Conservation (phyloP, 148 eudicot genomes). For the Rhododendron vialii region DNA sequence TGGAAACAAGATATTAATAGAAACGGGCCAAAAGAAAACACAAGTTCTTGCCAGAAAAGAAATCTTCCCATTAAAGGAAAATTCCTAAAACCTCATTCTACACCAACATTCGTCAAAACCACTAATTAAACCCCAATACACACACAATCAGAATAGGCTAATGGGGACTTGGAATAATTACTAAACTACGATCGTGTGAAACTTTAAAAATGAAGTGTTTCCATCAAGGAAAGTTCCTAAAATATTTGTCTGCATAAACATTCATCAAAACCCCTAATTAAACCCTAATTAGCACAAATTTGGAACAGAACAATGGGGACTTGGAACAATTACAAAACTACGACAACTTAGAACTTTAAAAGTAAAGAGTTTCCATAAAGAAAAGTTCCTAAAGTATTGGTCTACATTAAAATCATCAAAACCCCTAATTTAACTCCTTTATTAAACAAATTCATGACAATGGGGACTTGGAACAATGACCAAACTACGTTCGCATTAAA, state of each 20-base stretch:
- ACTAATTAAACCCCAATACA: neutral
- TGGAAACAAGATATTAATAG: no score
- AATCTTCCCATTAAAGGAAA: slow-evolving; percentile 9
- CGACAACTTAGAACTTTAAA: neutral
- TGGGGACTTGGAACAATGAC: no score
- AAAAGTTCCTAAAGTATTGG: neutral
- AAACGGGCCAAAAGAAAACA: no score
- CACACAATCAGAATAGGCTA: neutral
- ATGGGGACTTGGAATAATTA: neutral
- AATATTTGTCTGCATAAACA: neutral
- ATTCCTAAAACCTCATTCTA: neutral
- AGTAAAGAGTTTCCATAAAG: neutral
- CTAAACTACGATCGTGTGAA: neutral
- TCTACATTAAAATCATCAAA: no score
- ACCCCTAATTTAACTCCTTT: no score
- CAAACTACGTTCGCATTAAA: no score
- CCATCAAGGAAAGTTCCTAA: neutral
- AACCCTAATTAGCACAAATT: neutral
- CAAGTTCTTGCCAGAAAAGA: no score
- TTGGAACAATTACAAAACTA: neutral
- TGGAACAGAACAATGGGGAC: neutral
- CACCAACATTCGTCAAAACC: neutral
- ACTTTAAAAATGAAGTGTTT: neutral
- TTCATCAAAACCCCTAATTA: slow-evolving; percentile 9
- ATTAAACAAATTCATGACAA: no score